phyloP scores from a whole-genome alignment of 2,329 filamentous ascomycete genomes.

The Xylariaceae sp. region DNA sequence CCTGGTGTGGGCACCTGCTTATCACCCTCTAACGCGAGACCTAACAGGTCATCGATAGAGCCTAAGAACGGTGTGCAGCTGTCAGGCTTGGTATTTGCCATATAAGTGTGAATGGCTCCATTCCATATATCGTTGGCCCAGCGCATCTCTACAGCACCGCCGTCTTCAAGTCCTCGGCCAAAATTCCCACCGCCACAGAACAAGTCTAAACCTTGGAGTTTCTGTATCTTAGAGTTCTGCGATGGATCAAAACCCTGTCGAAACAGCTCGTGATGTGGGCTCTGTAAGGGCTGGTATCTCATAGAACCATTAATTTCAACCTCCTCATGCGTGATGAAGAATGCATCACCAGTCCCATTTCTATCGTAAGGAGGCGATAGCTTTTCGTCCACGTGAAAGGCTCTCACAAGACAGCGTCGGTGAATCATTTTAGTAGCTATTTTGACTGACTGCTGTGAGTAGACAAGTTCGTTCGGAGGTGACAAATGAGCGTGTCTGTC shows the following conservation, averaged over 20 bases:
- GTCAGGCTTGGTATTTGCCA: constrained; percentile 63
- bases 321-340: constrained; percentile 61
- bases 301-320: constrained; percentile 30
- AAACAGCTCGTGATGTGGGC: constrained; percentile 42
- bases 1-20: constrained; percentile 62
- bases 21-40: constrained; percentile 58
- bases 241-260: constrained; percentile 62
- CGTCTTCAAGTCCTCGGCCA: constrained; percentile 76
- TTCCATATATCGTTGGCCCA: constrained; percentile 72
- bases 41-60: constrained; percentile 73
- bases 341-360: constrained; percentile 69
- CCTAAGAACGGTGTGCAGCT: constrained; percentile 65
- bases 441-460: constrained; percentile 37
- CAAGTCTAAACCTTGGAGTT: constrained; percentile 69
- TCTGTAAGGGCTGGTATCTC: constrained; percentile 44
- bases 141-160: constrained; percentile 66
- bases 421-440: constrained; percentile 51
- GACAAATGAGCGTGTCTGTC: constrained; percentile 41
- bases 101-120: constrained; percentile 73
- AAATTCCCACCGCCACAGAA: constrained; percentile 83
- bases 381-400: constrained; percentile 50
- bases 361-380: constrained; percentile 70
- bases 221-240: constrained; percentile 33
- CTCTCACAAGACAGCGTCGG: constrained; percentile 64
- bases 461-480: constrained; percentile 57